Percentiles rank a stretch among this genome's conserved stretches.
These are phyloP conservation scores for Prillingera fragicola DNA, from an alignment of 1,284 basidiomycete species.

Conservation along the genomic window DNA sequence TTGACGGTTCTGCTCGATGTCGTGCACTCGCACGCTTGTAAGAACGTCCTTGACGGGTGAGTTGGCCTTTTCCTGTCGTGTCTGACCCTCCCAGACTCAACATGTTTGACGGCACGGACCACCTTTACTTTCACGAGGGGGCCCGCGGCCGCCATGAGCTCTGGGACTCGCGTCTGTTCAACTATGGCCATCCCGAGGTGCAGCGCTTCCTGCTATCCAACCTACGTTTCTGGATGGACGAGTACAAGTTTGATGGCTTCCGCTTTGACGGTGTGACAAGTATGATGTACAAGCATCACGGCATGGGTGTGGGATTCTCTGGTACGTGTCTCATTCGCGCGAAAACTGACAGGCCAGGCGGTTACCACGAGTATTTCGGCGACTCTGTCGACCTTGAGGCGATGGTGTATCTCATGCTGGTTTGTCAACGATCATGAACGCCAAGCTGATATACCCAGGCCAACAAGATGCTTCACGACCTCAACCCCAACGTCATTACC, in stretches of 20 bases:
- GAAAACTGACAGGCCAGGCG: constrained; percentile 53
- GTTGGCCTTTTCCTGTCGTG: constrained; percentile 8
- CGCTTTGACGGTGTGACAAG: constrained; percentile 97
- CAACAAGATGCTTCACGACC: constrained; percentile 77
- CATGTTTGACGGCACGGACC: constrained; percentile 91
- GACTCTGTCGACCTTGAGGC: constrained; percentile 76
- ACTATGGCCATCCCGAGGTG: constrained; percentile 92
- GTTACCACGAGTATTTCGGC: constrained; percentile 97
- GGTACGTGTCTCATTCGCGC: constrained; percentile 45
- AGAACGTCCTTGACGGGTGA: constrained; percentile 83
- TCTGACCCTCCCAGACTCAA: constrained; percentile 59
- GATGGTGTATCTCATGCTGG: constrained; percentile 93
- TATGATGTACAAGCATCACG: constrained; percentile 98
- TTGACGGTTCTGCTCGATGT: constrained; percentile 91
- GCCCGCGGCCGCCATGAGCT: constrained; percentile 84
- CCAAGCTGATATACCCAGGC: constrained; percentile 56
- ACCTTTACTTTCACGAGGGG: constrained; percentile 95
- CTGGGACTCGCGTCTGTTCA: constrained; percentile 93
- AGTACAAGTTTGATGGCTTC: constrained; percentile 95
- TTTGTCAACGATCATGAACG: constrained; percentile 34
- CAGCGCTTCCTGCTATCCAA: constrained; percentile 91
- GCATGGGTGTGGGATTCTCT: constrained; percentile 94
- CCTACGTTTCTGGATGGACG: constrained; percentile 89
- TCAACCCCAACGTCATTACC: constrained; percentile 76
- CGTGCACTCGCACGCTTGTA: constrained; percentile 96